phyloP scores from a whole-genome alignment of 2,329 filamentous ascomycete species.

The Incumbomyces delicatus region DNA sequence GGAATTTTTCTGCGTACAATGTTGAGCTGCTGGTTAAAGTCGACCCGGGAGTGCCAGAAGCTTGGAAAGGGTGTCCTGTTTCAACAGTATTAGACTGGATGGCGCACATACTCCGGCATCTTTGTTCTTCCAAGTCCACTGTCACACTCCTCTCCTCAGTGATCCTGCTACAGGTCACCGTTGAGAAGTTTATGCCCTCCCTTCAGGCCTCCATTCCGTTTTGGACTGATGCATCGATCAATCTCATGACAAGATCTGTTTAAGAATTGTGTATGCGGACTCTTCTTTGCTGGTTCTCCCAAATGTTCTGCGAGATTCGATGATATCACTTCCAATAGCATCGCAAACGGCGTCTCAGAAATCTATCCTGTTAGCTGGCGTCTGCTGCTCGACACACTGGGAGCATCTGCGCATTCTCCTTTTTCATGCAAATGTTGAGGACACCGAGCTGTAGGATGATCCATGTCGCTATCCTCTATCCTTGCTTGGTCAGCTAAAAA shows the following conservation, averaged over 20 bases:
- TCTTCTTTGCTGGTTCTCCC: constrained; percentile 26
- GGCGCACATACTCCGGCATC: constrained; percentile 48
- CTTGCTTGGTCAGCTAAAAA: constrained; percentile 34
- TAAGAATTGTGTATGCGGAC: constrained; percentile 40
- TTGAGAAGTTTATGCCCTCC: constrained; percentile 44
- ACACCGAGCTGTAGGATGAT: constrained; percentile 44
- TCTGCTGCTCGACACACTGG: constrained; percentile 41
- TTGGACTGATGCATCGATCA: constrained; percentile 46
- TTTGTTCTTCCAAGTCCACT: constrained; percentile 34
- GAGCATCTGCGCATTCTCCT: constrained; percentile 40
- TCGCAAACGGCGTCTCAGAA: constrained; percentile 42
- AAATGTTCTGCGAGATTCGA: constrained; percentile 32
- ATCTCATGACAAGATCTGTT: constrained; percentile 40
- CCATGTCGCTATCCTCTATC: constrained; percentile 52
- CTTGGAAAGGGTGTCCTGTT: constrained; percentile 49
- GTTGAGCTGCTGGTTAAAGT: constrained; percentile 39
- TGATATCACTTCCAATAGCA: constrained; percentile 34
- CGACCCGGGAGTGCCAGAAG: constrained; percentile 37
- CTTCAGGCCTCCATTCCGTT: constrained; percentile 30
- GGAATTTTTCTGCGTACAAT: constrained; percentile 42
- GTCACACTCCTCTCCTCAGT: constrained; percentile 40
- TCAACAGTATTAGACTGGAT: constrained; percentile 51
- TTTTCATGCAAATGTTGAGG: constrained; percentile 34
- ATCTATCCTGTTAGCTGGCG: constrained; percentile 44
- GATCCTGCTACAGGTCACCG: constrained; percentile 37